Percentiles rank a stretch among this genome's conserved stretches.
phyloP scores from a whole-genome alignment of 2,329 filamentous ascomycete genomes.

The Penicillium olsonii region DNA sequence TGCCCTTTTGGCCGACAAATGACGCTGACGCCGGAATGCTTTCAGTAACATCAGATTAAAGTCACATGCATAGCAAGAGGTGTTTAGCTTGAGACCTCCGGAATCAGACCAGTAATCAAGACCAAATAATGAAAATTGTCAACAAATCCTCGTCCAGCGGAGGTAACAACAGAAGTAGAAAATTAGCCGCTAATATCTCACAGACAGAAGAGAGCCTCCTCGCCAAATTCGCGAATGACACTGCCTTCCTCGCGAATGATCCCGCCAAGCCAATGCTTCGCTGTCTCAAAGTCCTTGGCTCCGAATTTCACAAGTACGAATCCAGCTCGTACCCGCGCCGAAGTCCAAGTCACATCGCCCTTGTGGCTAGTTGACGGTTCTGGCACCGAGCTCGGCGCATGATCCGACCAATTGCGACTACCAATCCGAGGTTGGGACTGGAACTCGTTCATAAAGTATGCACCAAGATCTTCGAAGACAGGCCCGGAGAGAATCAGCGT shows the following conservation, averaged over 20 bases:
- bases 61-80: not conserved
- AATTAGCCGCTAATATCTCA: slow-evolving; percentile 14
- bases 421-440: slow-evolving; percentile 77
- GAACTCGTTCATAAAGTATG: slow-evolving; percentile 81
- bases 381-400: slow-evolving; percentile 22
- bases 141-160: slow-evolving; percentile 3
- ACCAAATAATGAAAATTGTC: not conserved
- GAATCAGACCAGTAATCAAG: not conserved
- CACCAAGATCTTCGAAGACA: slow-evolving; percentile 64
- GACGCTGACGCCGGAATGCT: not conserved
- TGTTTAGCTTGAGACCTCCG: not conserved
- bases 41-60: slow-evolving; percentile 1
- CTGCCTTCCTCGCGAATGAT: slow-evolving; percentile 77
- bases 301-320: slow-evolving; percentile 93
- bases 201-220: slow-evolving; percentile 77
- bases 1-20: not conserved
- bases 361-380: slow-evolving; percentile 42
- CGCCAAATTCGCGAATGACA: slow-evolving; percentile 71
- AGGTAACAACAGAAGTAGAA: not conserved
- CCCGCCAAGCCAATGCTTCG: slow-evolving; percentile 73
- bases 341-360: slow-evolving; percentile 73
- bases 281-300: slow-evolving; percentile 77
- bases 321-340: slow-evolving; percentile 69
- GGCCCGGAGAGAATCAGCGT: slow-evolving; percentile 81
- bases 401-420: slow-evolving; percentile 67